Evolutionary conservation across 2,329 filamentous ascomycete genomes (phyloP).

Genomic region (Fusarium sororula): DNA sequence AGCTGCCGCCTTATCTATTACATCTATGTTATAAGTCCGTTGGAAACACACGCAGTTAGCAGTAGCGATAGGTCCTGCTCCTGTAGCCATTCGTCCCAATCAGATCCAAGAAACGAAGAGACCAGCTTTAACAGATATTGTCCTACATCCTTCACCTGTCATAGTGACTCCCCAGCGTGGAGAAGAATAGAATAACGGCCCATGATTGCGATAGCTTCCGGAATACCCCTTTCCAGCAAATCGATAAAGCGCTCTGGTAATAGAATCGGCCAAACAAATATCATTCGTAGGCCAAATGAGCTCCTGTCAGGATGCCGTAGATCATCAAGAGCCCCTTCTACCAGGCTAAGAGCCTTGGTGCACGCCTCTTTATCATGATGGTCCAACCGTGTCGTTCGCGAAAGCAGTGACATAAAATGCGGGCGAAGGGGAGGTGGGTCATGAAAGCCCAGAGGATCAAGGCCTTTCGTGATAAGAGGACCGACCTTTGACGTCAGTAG

Average conservation of each 20-base stretch:
- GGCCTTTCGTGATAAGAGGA: no score
- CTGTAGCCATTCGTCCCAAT: not conserved
- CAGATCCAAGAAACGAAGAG: not conserved
- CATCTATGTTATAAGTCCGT: no score
- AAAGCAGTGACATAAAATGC: no score
- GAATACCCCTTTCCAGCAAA: not conserved
- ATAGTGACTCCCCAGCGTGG: not conserved
- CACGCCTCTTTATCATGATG: no score
- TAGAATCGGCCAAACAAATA: not conserved
- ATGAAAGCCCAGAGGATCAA: no score
- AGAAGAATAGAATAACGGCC: not conserved
- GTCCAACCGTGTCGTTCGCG: no score
- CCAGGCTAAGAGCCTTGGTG: no score
- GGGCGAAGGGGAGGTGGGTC: no score
- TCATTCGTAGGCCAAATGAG: not conserved
- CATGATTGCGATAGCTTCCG: not conserved
- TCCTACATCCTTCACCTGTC: not conserved
- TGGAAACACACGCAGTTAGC: no score
- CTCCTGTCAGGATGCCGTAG: not conserved
- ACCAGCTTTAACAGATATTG: not conserved
- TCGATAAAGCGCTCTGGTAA: not conserved
- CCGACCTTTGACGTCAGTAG: no score
- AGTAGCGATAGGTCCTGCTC: not conserved
- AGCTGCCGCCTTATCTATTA: no score
- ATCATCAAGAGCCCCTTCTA: not conserved